These are phyloP conservation scores for Aschersonia sp. DNA, from an alignment of 2,329 filamentous ascomycete species.

Conservation along the genomic window DNA sequence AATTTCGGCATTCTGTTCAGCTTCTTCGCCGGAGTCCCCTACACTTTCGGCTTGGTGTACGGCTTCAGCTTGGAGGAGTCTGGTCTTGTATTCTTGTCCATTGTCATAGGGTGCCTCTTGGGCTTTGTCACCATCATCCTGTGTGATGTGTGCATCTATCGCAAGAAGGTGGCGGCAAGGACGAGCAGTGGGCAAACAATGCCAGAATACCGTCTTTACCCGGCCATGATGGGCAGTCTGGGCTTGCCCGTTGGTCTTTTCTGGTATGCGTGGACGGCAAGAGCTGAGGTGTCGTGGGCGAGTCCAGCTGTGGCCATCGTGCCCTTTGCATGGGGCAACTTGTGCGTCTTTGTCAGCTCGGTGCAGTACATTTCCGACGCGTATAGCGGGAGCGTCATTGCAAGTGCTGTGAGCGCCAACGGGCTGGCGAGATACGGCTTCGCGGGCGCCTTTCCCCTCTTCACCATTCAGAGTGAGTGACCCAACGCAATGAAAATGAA, in stretches of 20 bases:
- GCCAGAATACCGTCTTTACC: conserved; percentile 43
- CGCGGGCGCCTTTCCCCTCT: conserved; percentile 44
- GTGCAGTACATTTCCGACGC: conserved; percentile 40
- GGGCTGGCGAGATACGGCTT: conserved; percentile 40
- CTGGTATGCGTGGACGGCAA: conserved; percentile 46
- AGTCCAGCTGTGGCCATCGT: conserved; percentile 35
- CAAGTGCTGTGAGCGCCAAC: conserved; percentile 46
- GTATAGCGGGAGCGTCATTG: conserved; percentile 38
- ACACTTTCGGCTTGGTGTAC: conserved; percentile 30
- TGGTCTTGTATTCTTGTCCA: conserved; percentile 29
- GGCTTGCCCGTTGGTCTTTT: conserved; percentile 39
- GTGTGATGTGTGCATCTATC: conserved; percentile 28
- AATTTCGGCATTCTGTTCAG: conserved; percentile 37
- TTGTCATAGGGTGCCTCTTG: conserved; percentile 29
- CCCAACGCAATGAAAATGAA: neutral
- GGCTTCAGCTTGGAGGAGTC: conserved; percentile 26
- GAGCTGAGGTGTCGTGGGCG: conserved; percentile 30
- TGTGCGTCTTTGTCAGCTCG: conserved; percentile 41
- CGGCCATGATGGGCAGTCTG: conserved; percentile 42
- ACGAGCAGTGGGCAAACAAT: conserved; percentile 21
- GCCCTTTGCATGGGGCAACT: conserved; percentile 44
- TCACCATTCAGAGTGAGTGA: conserved; percentile 39
- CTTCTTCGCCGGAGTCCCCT: conserved; percentile 37
- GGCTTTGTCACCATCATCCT: conserved; percentile 24
- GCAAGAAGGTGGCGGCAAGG: conserved; percentile 13